Conservation (phyloP, 2,329 filamentous ascomycete species). For the Aspergillus quadrilineatus region DNA sequence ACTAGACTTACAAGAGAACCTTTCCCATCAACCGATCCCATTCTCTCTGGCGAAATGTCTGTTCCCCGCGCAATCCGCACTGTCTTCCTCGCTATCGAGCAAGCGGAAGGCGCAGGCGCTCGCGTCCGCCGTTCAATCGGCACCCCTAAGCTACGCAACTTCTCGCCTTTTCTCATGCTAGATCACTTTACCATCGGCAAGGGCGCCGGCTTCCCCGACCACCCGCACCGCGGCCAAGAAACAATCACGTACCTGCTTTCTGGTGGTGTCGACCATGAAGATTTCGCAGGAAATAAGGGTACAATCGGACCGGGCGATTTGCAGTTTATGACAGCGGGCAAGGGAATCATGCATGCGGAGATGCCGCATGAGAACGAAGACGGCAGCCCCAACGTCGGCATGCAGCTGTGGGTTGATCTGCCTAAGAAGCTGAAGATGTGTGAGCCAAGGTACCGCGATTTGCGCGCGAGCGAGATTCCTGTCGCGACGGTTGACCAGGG, state of each 20-base stretch:
- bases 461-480: slow-evolving; percentile 77
- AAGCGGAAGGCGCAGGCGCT: slow-evolving; percentile 84
- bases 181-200: slow-evolving; percentile 83
- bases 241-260: slow-evolving; percentile 87
- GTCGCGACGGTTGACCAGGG: slow-evolving; percentile 67
- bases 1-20: slow-evolving; percentile 9
- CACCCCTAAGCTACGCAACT: slow-evolving; percentile 76
- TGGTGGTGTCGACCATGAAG: slow-evolving; percentile 86
- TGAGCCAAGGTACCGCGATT: slow-evolving; percentile 88
- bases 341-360: slow-evolving; percentile 90
- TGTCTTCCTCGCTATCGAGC: slow-evolving; percentile 79
- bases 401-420: slow-evolving; percentile 95
- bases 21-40: slow-evolving; percentile 19
- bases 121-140: slow-evolving; percentile 84
- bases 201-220: slow-evolving; percentile 87
- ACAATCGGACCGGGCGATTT: slow-evolving; percentile 84
- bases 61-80: slow-evolving; percentile 74
- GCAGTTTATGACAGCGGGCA: slow-evolving; percentile 96
- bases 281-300: slow-evolving; percentile 82
- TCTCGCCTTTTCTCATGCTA: slow-evolving; percentile 93
- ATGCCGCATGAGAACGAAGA: slow-evolving; percentile 82
- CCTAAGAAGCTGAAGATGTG: slow-evolving; percentile 78
- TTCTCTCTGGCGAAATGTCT: slow-evolving; percentile 58
- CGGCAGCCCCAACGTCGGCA: slow-evolving; percentile 74
- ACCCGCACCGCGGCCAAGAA: slow-evolving; percentile 79